Percentiles rank a stretch among this genome's conserved stretches.
Conservation (phyloP, 2,329 filamentous ascomycete genomes). For the Aspergillus viridinutans region DNA sequence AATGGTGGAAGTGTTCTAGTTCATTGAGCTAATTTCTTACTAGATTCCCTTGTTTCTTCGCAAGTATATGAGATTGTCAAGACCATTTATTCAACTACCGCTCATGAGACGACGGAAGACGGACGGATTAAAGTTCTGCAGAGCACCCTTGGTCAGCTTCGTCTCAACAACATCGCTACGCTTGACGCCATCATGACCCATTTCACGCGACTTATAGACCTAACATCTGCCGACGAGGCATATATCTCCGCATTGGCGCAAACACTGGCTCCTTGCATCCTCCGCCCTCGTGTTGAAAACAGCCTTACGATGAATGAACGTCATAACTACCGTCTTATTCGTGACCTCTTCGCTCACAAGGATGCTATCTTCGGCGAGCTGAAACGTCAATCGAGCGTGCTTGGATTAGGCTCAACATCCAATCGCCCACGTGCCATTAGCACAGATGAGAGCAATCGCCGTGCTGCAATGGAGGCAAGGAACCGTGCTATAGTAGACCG, state of each 20-base stretch:
- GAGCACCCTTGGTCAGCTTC: slow-evolving; percentile 89
- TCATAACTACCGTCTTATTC: slow-evolving; percentile 82
- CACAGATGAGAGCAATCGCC: slow-evolving; percentile 92
- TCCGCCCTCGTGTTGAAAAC: slow-evolving; percentile 81
- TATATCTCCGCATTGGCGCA: slow-evolving; percentile 74
- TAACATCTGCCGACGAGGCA: slow-evolving; percentile 89
- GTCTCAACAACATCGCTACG: slow-evolving; percentile 97
- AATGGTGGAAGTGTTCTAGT: not conserved
- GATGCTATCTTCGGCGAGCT: slow-evolving; percentile 92
- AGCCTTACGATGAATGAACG: slow-evolving; percentile 94
- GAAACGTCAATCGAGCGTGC: slow-evolving; percentile 61
- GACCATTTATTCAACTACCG: slow-evolving; percentile 85
- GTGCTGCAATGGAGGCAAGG: slow-evolving; percentile 89
- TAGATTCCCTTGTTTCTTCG: slow-evolving; percentile 95
- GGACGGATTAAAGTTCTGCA: slow-evolving; percentile 87
- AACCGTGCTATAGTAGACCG: slow-evolving; percentile 71
- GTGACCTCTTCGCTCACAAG: slow-evolving; percentile 90
- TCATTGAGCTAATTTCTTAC: slow-evolving; percentile 1
- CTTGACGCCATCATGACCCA: slow-evolving; percentile 97
- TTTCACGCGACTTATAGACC: slow-evolving; percentile 91
- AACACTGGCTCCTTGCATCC: slow-evolving; percentile 74
- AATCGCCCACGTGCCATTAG: slow-evolving; percentile 78
- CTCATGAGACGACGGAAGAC: slow-evolving; percentile 69
- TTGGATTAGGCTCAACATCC: slow-evolving; percentile 48
- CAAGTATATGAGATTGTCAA: slow-evolving; percentile 99